Evolutionary conservation across 1,139 yeast species (phyloP), one percentile per base, ranked within the genome.

Genomic region (Debaryomyces sp.): DNA sequence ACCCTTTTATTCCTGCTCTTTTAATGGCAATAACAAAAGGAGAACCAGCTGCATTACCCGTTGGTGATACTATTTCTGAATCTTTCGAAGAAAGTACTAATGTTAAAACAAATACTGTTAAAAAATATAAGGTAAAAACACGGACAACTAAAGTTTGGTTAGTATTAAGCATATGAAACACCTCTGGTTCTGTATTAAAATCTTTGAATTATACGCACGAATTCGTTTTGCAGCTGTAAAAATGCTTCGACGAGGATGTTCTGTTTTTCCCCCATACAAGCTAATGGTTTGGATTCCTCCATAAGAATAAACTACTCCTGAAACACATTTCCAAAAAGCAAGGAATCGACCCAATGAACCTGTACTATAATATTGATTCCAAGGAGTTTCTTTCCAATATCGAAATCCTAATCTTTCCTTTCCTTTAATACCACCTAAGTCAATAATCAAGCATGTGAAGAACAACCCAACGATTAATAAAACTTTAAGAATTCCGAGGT

Each of bases 11-110:
- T 24, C 80, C 79, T 2, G 82, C 82, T 44, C 70, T 67, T 48
- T 72, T 66, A 42, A 80, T 73, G 22, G 83, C 84, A 57, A 80
- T 71, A 34, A 80, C 84, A 55, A 77, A 80, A 5, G 85, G 84
- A 5, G 84, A 80, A 2, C 80, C 71, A 7, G 75, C 67, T 5
- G 82, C 82, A 47, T 77, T 78, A 40, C 82, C 79, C 30, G 71
- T 64, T 23, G 71, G 63, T 23, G 66, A 58, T 3, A 73, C 68
- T 55, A 81, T 67, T 1, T 52, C 45, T 6, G 67, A 63, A 56
- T 80, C 79, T 46, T 71, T 70, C 41, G 66, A 71, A 6, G 83
- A 70, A 35, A 80, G 78, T 51, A 79, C 72, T 53, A 80, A 67
- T 35, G 79, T 71, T 48, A 80, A 67, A 41, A 76, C 67, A 36